A percentile compares a stretch with the other conserved stretches of the same genome.
Conservation (phyloP, 371 early-diverging fungal genomes). For the Mortierella sp. region DNA sequence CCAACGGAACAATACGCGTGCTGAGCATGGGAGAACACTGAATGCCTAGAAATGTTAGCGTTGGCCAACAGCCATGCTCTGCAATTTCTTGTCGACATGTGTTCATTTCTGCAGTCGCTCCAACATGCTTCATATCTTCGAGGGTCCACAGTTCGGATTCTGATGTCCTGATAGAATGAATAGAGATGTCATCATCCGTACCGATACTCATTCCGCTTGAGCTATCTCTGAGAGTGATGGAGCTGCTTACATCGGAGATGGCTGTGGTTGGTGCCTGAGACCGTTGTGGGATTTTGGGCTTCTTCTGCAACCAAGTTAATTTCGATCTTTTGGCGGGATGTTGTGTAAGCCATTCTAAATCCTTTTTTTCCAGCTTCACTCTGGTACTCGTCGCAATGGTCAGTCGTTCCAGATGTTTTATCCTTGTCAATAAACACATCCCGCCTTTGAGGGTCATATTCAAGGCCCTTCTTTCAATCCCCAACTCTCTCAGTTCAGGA, state of each 20-base stretch:
- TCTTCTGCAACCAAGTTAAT: neutral
- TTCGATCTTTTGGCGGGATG: neutral
- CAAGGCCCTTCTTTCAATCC: neutral
- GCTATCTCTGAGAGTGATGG: too few species aligned
- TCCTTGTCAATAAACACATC: constrained; percentile 13
- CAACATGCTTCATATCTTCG: constrained; percentile 13
- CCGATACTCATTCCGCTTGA: too few species aligned
- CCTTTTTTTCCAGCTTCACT: constrained; percentile 3
- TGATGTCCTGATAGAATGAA: neutral
- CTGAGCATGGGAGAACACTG: neutral
- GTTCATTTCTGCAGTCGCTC: constrained; percentile 5
- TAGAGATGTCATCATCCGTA: neutral
- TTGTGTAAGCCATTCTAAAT: constrained; percentile 24
- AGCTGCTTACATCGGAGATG: too few species aligned
- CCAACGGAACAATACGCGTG: neutral
- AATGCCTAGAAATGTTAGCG: constrained; percentile 12
- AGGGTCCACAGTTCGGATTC: constrained; percentile 3
- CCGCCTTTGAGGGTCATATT: constrained; percentile 9
- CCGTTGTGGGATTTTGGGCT: too few species aligned
- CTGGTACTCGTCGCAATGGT: constrained; percentile 11
- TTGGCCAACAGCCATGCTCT: constrained; percentile 15
- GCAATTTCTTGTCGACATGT: constrained; percentile 1
- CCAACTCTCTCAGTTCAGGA: constrained; percentile 15
- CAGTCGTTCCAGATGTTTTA: constrained; percentile 8
- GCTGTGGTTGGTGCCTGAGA: too few species aligned